These are phyloP conservation scores for Spiromastix sp. DNA, from an alignment of 2,329 filamentous ascomycete genomes.

Conservation along the genomic window DNA sequence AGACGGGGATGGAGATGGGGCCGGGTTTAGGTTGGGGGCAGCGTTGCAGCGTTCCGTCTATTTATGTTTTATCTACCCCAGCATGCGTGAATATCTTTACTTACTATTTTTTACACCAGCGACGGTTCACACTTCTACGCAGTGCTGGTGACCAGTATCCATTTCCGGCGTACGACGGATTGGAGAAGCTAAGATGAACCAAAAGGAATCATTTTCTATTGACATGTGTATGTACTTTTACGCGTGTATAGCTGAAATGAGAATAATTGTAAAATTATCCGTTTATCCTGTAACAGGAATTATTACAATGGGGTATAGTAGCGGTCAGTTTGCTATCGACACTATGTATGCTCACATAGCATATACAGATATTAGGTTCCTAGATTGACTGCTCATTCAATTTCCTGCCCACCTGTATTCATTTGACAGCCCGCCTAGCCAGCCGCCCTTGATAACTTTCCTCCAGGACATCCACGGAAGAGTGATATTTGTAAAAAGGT, in stretches of 20 bases:
- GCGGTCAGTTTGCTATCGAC: neutral
- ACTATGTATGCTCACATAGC: neutral
- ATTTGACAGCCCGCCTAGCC: conserved; percentile 1
- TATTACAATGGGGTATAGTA: no score
- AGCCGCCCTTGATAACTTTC: neutral
- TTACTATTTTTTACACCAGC: conserved; percentile 3
- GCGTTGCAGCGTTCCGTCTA: no score
- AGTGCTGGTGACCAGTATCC: conserved; percentile 5
- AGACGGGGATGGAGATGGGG: no score
- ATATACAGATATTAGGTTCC: no score
- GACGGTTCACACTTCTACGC: conserved; percentile 4
- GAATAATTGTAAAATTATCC: neutral
- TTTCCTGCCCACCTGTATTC: no score
- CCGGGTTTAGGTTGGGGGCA: no score
- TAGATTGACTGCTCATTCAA: no score
- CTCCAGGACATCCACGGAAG: neutral
- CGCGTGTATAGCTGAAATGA: conserved; percentile 1
- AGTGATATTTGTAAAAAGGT: conserved; percentile 2
- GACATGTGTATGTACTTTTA: conserved; percentile 1
- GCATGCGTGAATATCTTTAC: neutral
- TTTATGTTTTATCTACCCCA: no score
- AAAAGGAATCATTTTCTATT: no score
- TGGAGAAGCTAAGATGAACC: no score
- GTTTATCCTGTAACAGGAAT: neutral
- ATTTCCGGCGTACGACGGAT: conserved; percentile 1